Percentiles rank a stretch among this genome's conserved stretches.
Evolutionary conservation across 257 asterid genomes (phyloP).

Genomic region (Sherardia arvensis): DNA sequence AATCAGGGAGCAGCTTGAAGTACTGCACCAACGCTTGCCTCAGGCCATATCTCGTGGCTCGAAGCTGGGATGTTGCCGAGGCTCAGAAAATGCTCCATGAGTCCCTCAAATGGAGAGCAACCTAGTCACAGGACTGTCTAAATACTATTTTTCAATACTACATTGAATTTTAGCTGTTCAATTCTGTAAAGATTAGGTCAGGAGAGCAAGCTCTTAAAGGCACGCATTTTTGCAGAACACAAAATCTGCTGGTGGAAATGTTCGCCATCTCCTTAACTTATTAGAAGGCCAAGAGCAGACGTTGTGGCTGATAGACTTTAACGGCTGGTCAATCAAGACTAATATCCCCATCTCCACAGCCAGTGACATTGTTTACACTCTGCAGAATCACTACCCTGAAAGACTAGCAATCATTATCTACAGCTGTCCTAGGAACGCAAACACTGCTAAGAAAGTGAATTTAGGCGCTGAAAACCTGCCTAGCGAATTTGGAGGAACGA

Average conservation of each 20-base stretch:
- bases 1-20: constrained; percentile 51
- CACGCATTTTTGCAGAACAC: neutral
- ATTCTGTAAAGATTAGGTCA: no score
- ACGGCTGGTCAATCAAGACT: constrained; percentile 69
- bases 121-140: no score
- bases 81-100: constrained; percentile 71
- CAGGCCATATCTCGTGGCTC: constrained; percentile 66
- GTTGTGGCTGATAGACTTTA: constrained; percentile 93
- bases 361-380: constrained; percentile 47
- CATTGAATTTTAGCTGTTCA: no score
- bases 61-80: constrained; percentile 69
- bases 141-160: no score
- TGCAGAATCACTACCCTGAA: constrained; percentile 85
- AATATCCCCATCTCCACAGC: constrained; percentile 54
- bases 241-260: constrained; percentile 44
- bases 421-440: constrained; percentile 61
- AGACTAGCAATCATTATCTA: constrained; percentile 68
- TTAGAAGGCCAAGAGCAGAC: constrained; percentile 78
- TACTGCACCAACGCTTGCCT: constrained; percentile 56
- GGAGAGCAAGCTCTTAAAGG: no score
- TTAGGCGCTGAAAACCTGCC: constrained; percentile 77
- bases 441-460: constrained; percentile 48
- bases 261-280: constrained; percentile 60
- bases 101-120: constrained; percentile 65
- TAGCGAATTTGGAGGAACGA: constrained; percentile 78